These are phyloP conservation scores for Clarireedia homoeocarpa DNA, from an alignment of 2,329 filamentous ascomycete genomes.

Conservation along the genomic window DNA sequence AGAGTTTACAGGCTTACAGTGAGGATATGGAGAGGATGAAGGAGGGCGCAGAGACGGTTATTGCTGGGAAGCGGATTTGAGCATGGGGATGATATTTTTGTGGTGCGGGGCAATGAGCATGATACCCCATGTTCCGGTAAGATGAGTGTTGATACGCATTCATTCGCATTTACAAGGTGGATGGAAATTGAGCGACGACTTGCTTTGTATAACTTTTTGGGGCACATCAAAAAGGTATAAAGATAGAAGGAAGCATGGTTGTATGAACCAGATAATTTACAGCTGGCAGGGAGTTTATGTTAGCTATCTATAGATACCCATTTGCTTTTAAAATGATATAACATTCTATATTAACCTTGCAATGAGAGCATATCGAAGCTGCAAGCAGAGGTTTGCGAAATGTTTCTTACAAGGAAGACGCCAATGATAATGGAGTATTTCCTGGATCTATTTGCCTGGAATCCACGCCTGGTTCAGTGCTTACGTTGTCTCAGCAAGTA, in stretches of 20 bases:
- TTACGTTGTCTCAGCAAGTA: neutral
- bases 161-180: neutral
- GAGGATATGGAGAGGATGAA: slow-evolving; percentile 24
- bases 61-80: slow-evolving; percentile 8
- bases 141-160: neutral
- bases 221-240: neutral
- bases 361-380: neutral
- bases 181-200: too few relatives aligned
- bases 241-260: neutral
- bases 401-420: neutral
- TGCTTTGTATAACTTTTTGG: too few relatives aligned
- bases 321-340: slow-evolving; percentile 9
- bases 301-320: slow-evolving; percentile 9
- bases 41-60: slow-evolving; percentile 16
- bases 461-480: neutral
- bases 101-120: neutral
- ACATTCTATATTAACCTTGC: neutral
- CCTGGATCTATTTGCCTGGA: neutral
- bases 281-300: slow-evolving; percentile 1
- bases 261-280: neutral
- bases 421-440: neutral
- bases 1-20: slow-evolving; percentile 17
- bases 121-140: neutral
- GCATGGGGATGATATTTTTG: neutral
- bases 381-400: neutral